Percentiles rank a stretch among this genome's conserved stretches.
Evolutionary conservation across 2,329 filamentous ascomycete species (phyloP).

Genomic region (Pseudogymnoascus sp.): DNA sequence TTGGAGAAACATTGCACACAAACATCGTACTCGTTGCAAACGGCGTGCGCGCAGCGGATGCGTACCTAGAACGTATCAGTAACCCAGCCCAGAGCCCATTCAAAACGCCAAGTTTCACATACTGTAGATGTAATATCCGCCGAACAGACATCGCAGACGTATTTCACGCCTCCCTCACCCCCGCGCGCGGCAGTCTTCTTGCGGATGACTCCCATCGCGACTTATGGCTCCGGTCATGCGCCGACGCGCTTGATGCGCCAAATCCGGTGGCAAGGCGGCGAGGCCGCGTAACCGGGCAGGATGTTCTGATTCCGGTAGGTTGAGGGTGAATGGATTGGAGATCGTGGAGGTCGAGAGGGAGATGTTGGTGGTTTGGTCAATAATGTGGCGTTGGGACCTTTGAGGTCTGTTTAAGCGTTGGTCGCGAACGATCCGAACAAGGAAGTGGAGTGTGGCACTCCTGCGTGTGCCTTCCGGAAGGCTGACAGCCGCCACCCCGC

Average conservation of each 20-base stretch:
- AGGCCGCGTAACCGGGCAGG: neutral
- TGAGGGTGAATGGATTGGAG: neutral
- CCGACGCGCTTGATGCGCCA: neutral
- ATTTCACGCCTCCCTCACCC: conserved; percentile 85
- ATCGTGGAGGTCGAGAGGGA: neutral
- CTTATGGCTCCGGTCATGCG: conserved; percentile 1
- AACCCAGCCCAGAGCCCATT: neutral
- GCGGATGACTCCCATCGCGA: conserved; percentile 80
- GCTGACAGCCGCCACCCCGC: neutral
- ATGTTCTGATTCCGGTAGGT: neutral
- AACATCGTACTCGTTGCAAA: conserved; percentile 90
- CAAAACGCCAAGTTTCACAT: conserved; percentile 33
- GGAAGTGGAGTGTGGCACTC: neutral
- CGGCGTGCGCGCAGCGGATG: conserved; percentile 78
- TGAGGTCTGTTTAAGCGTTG: conserved; percentile 1
- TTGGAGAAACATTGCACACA: conserved; percentile 92
- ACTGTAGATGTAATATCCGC: conserved; percentile 96
- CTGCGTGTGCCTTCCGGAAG: neutral
- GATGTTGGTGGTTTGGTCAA: neutral
- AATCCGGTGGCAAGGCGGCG: neutral
- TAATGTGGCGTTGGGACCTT: neutral
- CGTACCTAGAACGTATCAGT: conserved; percentile 57
- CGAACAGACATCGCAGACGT: conserved; percentile 94
- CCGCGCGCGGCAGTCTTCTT: conserved; percentile 86
- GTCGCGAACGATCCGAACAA: neutral